Conservation (phyloP, 805 yeast genomes). For the Cyberlindnera nakhonratchasimensis region DNA sequence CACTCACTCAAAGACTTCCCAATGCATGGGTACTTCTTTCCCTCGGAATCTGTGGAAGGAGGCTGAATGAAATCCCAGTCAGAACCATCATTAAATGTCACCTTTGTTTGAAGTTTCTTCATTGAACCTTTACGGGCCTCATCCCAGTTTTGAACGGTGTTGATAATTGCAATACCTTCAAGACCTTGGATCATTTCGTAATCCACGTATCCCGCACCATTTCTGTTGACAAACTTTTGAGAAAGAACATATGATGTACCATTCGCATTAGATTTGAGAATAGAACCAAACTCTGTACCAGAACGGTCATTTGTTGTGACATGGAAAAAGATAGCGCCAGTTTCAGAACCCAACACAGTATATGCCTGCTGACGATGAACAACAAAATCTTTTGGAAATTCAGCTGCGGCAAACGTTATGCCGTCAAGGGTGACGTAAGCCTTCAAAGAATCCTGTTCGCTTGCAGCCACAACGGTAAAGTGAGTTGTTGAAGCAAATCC, state of each 20-base stretch:
- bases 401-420: constrained; percentile 66
- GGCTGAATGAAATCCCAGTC: constrained; percentile 74
- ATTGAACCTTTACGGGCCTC: constrained; percentile 40
- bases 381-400: constrained; percentile 64
- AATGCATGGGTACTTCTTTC: constrained; percentile 52
- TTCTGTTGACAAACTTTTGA: constrained; percentile 73
- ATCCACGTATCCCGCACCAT: constrained; percentile 74
- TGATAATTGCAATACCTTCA: constrained; percentile 80
- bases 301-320: constrained; percentile 58
- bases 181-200: constrained; percentile 78
- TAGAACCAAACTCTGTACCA: constrained; percentile 66
- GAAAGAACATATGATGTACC: constrained; percentile 83
- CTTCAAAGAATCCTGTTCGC: constrained; percentile 47
- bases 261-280: constrained; percentile 84
- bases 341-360: constrained; percentile 72
- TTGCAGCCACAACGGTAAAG: constrained; percentile 68
- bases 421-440: constrained; percentile 85
- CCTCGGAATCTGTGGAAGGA: constrained; percentile 62
- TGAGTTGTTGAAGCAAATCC: constrained; percentile 74
- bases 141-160: constrained; percentile 56
- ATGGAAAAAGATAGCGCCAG: constrained; percentile 76
- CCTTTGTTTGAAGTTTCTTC: constrained; percentile 64
- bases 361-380: constrained; percentile 68
- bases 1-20: constrained; percentile 55
- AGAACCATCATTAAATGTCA: constrained; percentile 89